Base-by-base conservation (phyloP, 2,329 filamentous ascomycete genomes). In the Orbilia brochopaga region DNA sequence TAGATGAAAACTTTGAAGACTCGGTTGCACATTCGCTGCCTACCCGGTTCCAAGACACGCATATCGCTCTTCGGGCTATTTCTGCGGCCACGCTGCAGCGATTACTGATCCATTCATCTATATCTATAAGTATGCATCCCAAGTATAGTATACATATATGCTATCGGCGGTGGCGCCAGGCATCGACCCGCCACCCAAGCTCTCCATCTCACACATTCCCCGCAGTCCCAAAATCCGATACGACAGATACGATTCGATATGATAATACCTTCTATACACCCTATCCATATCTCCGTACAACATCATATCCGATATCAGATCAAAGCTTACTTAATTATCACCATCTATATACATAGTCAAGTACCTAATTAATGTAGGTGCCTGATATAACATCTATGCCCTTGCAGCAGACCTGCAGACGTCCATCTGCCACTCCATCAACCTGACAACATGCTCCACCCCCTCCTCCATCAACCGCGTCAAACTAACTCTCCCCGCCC, bases 371-470 rank as follows among this genome's bases (percentile, higher is more conserved):
- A 57, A 57, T 19, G 19, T 27, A 40, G 40, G 24, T 10, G 11
- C 19, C 13, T 23, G 37, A 48, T n/a, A 40, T n/a, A n/a, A n/a
- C n/a, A 40, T 15, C 44, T 75, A 80, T 2, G 80, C 81, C 73
- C 81, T 82, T 2, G 82, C 82, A 30, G 80, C 79, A 17, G 81
- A 83, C 13, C 80, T 81, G 60, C 79, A 81, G 2, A 83, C 79
- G 59, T 83, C 80, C 80, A 83, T 83, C 79, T 81, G 81, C 78
- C 79, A 79, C 75, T 83, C 81, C 54, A 79, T 80, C 73, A 82
- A 77, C 69, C 75, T 54, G 50, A 66, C 59, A 17, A 73, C 57
- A 53, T 73, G 66, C 27, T 79, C 78, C 11, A 83, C 82, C 1
- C 82, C 82, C 61, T 80, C 77, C 65, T 83, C 81, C 76, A 83